Percentiles rank a stretch among this genome's conserved stretches.
Conservation (phyloP, 768 basidiomycete species). For the Paxillus involutus region DNA sequence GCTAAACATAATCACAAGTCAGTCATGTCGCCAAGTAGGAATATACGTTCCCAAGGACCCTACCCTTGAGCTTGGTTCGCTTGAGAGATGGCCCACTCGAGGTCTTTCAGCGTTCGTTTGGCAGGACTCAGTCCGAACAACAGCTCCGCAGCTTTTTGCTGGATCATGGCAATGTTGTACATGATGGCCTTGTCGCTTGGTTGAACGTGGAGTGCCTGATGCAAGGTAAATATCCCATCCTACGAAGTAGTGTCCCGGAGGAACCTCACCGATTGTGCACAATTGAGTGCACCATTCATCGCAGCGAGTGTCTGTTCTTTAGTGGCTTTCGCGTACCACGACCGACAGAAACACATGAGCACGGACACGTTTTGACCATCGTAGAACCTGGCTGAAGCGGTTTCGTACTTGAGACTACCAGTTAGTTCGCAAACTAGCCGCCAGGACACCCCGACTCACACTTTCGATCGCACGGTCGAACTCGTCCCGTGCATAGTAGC, state of each 20-base stretch:
- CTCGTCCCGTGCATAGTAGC: slow-evolving; percentile 89
- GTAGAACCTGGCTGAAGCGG: slow-evolving; percentile 80
- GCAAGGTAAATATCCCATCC: slow-evolving; percentile 1
- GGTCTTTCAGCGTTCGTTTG: slow-evolving; percentile 80
- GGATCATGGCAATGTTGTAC: slow-evolving; percentile 98
- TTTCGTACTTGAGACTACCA: slow-evolving; percentile 70
- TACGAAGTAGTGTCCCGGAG: neutral
- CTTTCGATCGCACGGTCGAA: slow-evolving; percentile 96
- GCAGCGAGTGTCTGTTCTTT: slow-evolving; percentile 81
- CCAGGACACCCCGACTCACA: slow-evolving; percentile 45
- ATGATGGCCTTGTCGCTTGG: slow-evolving; percentile 87
- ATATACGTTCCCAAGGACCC: slow-evolving; percentile 16
- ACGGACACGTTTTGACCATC: slow-evolving; percentile 71
- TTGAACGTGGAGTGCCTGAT: slow-evolving; percentile 78
- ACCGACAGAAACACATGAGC: slow-evolving; percentile 82
- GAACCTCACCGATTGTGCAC: slow-evolving; percentile 69
- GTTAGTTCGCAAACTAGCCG: neutral
- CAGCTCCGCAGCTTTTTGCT: slow-evolving; percentile 94
- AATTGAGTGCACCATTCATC: slow-evolving; percentile 83
- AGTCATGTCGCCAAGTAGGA: neutral
- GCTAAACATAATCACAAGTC: slow-evolving; percentile 37
- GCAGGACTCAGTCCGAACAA: slow-evolving; percentile 69
- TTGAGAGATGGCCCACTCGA: slow-evolving; percentile 75
- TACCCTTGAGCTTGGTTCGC: slow-evolving; percentile 87
- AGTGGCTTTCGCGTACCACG: slow-evolving; percentile 93